Percentiles rank a stretch among this genome's conserved stretches.
Evolutionary conservation across 2,329 filamentous ascomycete species (phyloP).

Genomic region (Hypoxylon sp.): DNA sequence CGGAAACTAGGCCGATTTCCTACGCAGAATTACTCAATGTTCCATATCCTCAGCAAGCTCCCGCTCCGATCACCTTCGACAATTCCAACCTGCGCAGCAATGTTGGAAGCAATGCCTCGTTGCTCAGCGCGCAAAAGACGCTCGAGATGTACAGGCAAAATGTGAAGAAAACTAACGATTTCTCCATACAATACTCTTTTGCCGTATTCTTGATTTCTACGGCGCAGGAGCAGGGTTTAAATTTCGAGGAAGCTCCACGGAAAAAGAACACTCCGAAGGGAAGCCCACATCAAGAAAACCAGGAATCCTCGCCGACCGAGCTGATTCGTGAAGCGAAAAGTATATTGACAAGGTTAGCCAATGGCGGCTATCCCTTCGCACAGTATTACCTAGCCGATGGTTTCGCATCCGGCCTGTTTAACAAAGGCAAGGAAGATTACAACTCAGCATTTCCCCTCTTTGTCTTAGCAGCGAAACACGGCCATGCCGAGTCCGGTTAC

Average conservation of each 20-base stretch:
- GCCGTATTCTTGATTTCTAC: slow-evolving; percentile 92
- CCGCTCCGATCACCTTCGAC: slow-evolving; percentile 74
- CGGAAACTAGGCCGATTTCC: slow-evolving; percentile 61
- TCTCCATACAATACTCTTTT: slow-evolving; percentile 93
- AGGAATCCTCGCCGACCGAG: slow-evolving; percentile 66
- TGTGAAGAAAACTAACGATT: slow-evolving; percentile 95
- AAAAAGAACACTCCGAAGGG: slow-evolving; percentile 58
- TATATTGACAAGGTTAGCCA: slow-evolving; percentile 86
- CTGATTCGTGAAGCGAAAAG: slow-evolving; percentile 86
- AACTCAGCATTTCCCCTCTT: slow-evolving; percentile 93
- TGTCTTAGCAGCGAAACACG: slow-evolving; percentile 92
- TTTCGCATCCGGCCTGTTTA: slow-evolving; percentile 92
- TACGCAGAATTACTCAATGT: slow-evolving; percentile 70
- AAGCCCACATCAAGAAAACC: slow-evolving; percentile 35
- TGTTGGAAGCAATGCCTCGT: slow-evolving; percentile 88
- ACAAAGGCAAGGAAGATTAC: slow-evolving; percentile 91
- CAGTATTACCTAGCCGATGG: slow-evolving; percentile 98
- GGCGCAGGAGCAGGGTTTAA: slow-evolving; percentile 78
- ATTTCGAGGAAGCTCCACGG: slow-evolving; percentile 56
- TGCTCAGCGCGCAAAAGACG: slow-evolving; percentile 91
- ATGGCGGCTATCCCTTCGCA: slow-evolving; percentile 92
- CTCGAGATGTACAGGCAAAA: slow-evolving; percentile 97
- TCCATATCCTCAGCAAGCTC: slow-evolving; percentile 81
- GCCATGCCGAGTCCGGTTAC: slow-evolving; percentile 95
- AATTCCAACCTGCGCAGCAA: slow-evolving; percentile 81